phyloP scores from a whole-genome alignment of 805 yeast genomes.

The Candida yuanshanica region DNA sequence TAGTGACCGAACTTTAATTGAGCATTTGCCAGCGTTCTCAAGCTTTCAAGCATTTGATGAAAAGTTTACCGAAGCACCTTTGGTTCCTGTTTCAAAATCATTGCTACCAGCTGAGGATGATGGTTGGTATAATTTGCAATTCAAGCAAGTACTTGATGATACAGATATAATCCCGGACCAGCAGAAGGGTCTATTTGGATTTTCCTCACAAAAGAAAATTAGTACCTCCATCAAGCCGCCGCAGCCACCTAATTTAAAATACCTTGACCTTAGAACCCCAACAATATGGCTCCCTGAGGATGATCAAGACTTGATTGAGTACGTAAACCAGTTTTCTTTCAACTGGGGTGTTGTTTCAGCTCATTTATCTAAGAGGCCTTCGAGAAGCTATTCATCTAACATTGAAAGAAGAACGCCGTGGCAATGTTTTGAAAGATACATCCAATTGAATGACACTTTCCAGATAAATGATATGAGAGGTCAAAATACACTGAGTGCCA shows the following conservation, averaged over 20 bases:
- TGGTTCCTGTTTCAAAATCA: slow-evolving; percentile 61
- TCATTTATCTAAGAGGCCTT: slow-evolving; percentile 60
- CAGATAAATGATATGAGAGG: slow-evolving; percentile 87
- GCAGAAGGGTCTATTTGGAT: slow-evolving; percentile 52
- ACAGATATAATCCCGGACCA: slow-evolving; percentile 33
- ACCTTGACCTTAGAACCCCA: slow-evolving; percentile 79
- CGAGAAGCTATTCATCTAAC: slow-evolving; percentile 72
- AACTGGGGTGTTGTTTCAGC: slow-evolving; percentile 93
- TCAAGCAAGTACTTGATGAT: slow-evolving; percentile 42
- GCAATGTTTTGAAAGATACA: slow-evolving; percentile 97
- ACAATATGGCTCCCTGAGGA: slow-evolving; percentile 96
- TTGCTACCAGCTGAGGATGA: slow-evolving; percentile 61
- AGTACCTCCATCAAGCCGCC: slow-evolving; percentile 74
- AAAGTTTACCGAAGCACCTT: slow-evolving; percentile 25
- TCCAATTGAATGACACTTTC: slow-evolving; percentile 85
- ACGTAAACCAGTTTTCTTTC: slow-evolving; percentile 80
- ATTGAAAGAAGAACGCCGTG: slow-evolving; percentile 96
- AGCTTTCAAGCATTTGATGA: slow-evolving; percentile 27
- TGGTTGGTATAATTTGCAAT: slow-evolving; percentile 53
- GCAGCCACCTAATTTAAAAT: slow-evolving; percentile 77
- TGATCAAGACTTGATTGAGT: slow-evolving; percentile 71
- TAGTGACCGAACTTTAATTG: slow-evolving; percentile 29
- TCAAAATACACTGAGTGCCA: slow-evolving; percentile 73
- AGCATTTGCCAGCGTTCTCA: slow-evolving; percentile 27
- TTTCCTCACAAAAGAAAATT: slow-evolving; percentile 42